A percentile compares a stretch with the other conserved stretches of the same genome.
Conservation (phyloP, 768 basidiomycete species). For the Pleurotus cornucopiae region DNA sequence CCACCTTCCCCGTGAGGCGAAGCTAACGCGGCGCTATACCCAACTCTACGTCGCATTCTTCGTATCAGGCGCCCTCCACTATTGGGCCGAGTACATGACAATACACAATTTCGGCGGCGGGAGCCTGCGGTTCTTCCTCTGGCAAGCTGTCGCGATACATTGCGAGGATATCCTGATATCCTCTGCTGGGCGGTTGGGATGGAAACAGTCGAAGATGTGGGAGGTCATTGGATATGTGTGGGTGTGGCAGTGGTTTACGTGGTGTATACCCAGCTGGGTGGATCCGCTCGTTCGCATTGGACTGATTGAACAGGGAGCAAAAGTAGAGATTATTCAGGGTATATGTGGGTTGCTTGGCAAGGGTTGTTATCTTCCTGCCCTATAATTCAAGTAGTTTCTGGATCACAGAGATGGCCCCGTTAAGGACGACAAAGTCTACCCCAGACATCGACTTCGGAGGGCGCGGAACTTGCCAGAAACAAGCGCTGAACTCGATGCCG, state of each 20-base stretch:
- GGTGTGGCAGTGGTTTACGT: slow-evolving; percentile 15
- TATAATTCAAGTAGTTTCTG: no score
- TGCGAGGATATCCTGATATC: slow-evolving; percentile 24
- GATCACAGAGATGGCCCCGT: no score
- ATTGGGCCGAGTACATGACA: slow-evolving; percentile 17
- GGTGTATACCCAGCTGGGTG: neutral
- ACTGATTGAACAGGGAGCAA: neutral
- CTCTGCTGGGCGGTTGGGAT: slow-evolving; percentile 8
- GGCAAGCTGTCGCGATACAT: slow-evolving; percentile 26
- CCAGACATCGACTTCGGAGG: no score
- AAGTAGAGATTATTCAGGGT: neutral
- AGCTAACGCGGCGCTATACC: slow-evolving; percentile 18
- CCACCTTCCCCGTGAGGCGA: slow-evolving; percentile 9
- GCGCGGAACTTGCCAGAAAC: no score
- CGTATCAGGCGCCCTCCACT: slow-evolving; percentile 26
- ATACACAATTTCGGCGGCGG: slow-evolving; percentile 6
- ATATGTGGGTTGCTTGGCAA: neutral
- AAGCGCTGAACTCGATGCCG: no score
- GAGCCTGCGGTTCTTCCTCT: slow-evolving; percentile 20
- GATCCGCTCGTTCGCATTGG: neutral
- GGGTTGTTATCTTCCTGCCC: no score
- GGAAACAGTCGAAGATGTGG: neutral
- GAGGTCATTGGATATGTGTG: slow-evolving; percentile 13
- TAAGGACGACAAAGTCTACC: no score
- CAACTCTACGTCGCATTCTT: slow-evolving; percentile 28